phyloP scores from a whole-genome alignment of 192 early-diverging fungal genomes.

The Coemansia sp. region DNA sequence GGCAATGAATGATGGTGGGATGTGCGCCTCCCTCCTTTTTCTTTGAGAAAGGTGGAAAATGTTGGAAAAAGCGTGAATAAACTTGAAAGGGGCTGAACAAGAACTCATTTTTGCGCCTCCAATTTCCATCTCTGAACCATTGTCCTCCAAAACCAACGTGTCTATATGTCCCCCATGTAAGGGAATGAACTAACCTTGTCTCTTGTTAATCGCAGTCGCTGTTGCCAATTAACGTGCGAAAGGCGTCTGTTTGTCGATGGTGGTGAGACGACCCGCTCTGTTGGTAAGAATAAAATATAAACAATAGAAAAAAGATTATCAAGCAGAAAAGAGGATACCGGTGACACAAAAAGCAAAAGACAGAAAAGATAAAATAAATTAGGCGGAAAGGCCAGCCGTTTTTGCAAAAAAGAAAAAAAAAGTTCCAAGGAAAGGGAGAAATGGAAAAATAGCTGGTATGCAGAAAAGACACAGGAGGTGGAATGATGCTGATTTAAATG shows the following conservation, averaged over 20 bases:
- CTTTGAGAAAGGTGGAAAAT: background rate
- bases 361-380: background rate
- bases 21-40: constrained; percentile 1
- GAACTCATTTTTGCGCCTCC: too few species aligned
- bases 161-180: background rate
- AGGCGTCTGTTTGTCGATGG: background rate
- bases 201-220: too few species aligned
- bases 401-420: background rate
- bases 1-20: background rate
- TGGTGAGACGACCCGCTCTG: background rate
- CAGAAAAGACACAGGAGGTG: constrained; percentile 1
- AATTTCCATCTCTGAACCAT: too few species aligned
- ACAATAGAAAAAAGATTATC: background rate
- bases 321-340: background rate
- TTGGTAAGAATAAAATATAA: background rate
- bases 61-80: background rate
- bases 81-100: background rate
- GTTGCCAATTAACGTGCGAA: background rate
- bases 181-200: background rate
- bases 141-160: background rate
- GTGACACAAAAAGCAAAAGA: background rate
- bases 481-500: background rate
- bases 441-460: background rate
- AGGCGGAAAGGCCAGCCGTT: background rate
- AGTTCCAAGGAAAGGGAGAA: constrained; percentile 1